Percentiles rank a stretch among this genome's conserved stretches.
Conservation (phyloP, 768 basidiomycete species). For the Suillus luteus region DNA sequence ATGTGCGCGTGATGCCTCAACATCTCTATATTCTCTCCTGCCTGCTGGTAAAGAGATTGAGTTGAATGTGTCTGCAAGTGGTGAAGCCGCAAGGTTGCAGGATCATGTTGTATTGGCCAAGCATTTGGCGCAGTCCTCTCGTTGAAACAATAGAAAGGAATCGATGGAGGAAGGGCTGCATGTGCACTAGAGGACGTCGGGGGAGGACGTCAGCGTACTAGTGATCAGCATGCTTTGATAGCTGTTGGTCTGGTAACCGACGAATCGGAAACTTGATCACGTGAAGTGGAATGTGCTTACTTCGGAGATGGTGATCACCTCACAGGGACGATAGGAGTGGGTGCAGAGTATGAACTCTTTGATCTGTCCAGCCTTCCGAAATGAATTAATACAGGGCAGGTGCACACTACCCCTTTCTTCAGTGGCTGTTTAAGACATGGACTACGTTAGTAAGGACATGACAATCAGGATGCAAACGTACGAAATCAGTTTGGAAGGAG, state of each 20-base stretch:
- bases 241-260: background rate
- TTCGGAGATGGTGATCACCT: conserved; percentile 6
- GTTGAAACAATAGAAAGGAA: background rate
- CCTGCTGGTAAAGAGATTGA: conserved; percentile 3
- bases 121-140: background rate
- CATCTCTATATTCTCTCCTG: background rate
- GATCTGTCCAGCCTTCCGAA: background rate
- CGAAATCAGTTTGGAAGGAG: background rate
- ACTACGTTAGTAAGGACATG: background rate
- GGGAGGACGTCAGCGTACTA: background rate
- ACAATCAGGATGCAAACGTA: background rate
- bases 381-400: background rate
- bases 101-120: background rate
- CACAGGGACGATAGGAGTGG: background rate
- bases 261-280: background rate
- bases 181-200: background rate
- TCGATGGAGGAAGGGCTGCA: no score
- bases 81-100: background rate
- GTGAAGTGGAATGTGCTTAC: conserved; percentile 1
- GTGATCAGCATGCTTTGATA: background rate
- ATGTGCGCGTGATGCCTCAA: background rate
- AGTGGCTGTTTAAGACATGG: background rate
- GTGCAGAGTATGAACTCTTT: background rate
- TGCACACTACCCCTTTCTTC: background rate
- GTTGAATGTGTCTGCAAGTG: background rate